A percentile compares a stretch with the other conserved stretches of the same genome.
phyloP scores from a whole-genome alignment of 129 eudicot genomes.

The Centrapalus pauciflorus region DNA sequence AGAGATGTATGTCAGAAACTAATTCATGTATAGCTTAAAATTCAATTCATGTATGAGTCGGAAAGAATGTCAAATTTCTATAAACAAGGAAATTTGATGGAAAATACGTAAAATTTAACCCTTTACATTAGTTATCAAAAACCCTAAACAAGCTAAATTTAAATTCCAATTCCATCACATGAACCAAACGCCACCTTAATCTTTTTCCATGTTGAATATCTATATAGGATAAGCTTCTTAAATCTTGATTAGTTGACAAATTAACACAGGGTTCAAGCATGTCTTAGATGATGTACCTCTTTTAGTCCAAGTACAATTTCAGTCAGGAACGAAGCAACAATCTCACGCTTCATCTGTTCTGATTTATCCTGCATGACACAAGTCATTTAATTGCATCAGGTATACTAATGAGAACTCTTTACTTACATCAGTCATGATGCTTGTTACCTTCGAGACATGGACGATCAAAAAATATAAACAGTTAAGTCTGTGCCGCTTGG shows the following conservation, averaged over 20 bases:
- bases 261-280: neutral
- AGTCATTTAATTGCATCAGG: neutral
- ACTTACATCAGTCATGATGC: neutral
- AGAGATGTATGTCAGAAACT: too few relatives aligned
- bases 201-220: neutral
- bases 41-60: too few relatives aligned
- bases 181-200: too few relatives aligned
- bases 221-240: slow-evolving; percentile 8
- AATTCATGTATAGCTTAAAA: too few relatives aligned
- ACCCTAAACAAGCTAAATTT: too few relatives aligned
- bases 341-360: slow-evolving; percentile 53
- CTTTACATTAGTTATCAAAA: too few relatives aligned
- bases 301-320: slow-evolving; percentile 90
- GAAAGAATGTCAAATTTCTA: too few relatives aligned
- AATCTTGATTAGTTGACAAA: neutral
- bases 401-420: neutral
- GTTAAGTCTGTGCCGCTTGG: slow-evolving; percentile 84
- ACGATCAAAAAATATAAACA: slow-evolving; percentile 74
- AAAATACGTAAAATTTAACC: too few relatives aligned
- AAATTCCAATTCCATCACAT: too few relatives aligned
- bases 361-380: slow-evolving; percentile 46
- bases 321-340: slow-evolving; percentile 66
- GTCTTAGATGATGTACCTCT: slow-evolving; percentile 56
- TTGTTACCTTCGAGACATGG: slow-evolving; percentile 66
- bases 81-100: too few relatives aligned